phyloP scores from a whole-genome alignment of 176 grass and related monocot genomes.

The Juncus effusus region DNA sequence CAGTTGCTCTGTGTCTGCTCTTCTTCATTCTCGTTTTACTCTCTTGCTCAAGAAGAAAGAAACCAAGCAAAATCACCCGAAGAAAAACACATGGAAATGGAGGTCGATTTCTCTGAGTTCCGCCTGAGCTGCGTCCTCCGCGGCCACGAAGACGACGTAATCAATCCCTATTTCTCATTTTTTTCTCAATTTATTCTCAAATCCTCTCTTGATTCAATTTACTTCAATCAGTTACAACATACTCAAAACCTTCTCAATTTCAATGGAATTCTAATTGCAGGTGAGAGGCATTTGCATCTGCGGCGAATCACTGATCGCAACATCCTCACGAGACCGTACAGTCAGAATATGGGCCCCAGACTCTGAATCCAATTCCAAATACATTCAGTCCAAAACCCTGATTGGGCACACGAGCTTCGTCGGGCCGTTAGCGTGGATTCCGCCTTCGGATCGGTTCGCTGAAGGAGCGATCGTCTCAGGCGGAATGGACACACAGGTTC shows the following conservation, averaged over 20 bases:
- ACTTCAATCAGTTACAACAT: background rate
- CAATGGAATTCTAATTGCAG: conserved; percentile 28
- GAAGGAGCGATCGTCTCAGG: conserved; percentile 88
- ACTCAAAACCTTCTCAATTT: background rate
- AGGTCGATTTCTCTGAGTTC: conserved; percentile 38
- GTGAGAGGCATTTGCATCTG: conserved; percentile 92
- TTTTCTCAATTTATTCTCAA: background rate
- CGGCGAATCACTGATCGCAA: conserved; percentile 71
- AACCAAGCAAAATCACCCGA: background rate
- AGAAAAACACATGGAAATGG: conserved; percentile 22
- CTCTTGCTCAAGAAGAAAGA: conserved; percentile 1
- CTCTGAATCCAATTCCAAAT: conserved; percentile 48
- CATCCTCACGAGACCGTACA: conserved; percentile 74
- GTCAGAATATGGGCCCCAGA: conserved; percentile 61
- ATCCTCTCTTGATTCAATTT: conserved; percentile 16
- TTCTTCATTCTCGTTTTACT: background rate
- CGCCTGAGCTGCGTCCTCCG: conserved; percentile 62
- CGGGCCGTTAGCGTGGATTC: conserved; percentile 76
- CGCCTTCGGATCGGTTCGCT: conserved; percentile 54
- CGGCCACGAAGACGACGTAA: conserved; percentile 88
- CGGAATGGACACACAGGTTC: conserved; percentile 78
- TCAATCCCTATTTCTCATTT: background rate
- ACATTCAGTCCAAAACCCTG: conserved; percentile 67
- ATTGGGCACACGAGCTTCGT: conserved; percentile 84
- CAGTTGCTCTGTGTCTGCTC: background rate